Evolutionary conservation across 1,284 basidiomycete genomes (phyloP).

Genomic region (Moesziomyces sp.): DNA sequence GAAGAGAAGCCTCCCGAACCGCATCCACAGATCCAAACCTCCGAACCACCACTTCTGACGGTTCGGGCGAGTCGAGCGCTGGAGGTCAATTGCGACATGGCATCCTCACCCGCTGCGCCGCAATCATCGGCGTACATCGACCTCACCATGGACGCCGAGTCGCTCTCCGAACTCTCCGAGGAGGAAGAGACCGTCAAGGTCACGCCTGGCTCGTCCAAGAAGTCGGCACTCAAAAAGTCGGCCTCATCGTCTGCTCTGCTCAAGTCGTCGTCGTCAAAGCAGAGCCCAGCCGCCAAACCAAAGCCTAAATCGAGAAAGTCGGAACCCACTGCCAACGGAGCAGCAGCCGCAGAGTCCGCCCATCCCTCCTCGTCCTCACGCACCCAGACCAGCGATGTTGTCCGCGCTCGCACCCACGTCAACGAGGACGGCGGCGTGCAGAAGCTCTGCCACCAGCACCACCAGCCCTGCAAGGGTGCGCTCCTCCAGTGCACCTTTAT

Average conservation of each 20-base stretch:
- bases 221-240: constrained; percentile 9
- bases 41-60: too few species aligned
- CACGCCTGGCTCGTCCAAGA: constrained; percentile 7
- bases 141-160: constrained; percentile 32
- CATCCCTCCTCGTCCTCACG: constrained; percentile 3
- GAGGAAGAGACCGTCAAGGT: constrained; percentile 6
- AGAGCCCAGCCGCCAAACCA: constrained; percentile 7
- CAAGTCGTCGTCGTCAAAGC: constrained; percentile 2
- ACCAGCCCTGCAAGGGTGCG: constrained; percentile 35
- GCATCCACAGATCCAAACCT: too few species aligned
- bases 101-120: constrained; percentile 1
- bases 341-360: neutral
- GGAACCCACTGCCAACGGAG: constrained; percentile 11
- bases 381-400: constrained; percentile 20
- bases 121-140: constrained; percentile 18
- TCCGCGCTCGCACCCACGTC: constrained; percentile 39
- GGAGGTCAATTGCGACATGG: neutral
- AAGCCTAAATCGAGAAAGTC: constrained; percentile 31
- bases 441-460: constrained; percentile 46
- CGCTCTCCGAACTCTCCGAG: constrained; percentile 39
- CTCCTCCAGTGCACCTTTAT: constrained; percentile 48
- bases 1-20: too few species aligned
- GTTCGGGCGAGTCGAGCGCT: too few species aligned
- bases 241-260: constrained; percentile 19
- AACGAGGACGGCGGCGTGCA: constrained; percentile 16